These are phyloP conservation scores for Caryopteris hybrid DNA, from an alignment of 305 asterid genomes.

Conservation along the genomic window DNA sequence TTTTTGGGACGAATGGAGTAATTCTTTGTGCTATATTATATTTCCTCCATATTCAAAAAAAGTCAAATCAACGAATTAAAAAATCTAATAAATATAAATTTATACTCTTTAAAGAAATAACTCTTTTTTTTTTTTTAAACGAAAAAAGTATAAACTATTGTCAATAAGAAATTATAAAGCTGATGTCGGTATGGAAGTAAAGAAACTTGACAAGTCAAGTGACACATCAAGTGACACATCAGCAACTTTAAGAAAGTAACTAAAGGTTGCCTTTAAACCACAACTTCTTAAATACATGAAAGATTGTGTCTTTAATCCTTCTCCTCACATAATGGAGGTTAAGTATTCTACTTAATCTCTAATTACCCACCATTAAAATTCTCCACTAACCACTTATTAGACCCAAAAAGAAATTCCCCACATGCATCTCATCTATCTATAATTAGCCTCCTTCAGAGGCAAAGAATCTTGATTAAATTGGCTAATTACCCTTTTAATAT, in stretches of 20 bases:
- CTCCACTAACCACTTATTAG: constrained; percentile 17
- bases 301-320: constrained; percentile 24
- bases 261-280: background rate
- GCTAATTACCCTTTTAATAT: background rate
- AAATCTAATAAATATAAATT: too few relatives aligned
- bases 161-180: too few relatives aligned
- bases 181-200: background rate
- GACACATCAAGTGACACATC: background rate
- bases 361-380: constrained; percentile 12
- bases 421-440: background rate
- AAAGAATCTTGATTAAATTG: constrained; percentile 18
- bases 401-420: constrained; percentile 15
- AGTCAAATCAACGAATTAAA: too few relatives aligned
- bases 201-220: constrained; percentile 4
- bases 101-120: too few relatives aligned
- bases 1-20: too few relatives aligned
- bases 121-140: too few relatives aligned
- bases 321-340: constrained; percentile 27
- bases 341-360: constrained; percentile 12
- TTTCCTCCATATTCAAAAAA: too few relatives aligned
- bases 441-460: constrained; percentile 9
- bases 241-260: constrained; percentile 5
- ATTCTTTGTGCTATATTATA: too few relatives aligned
- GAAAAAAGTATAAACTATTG: too few relatives aligned
- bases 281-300: constrained; percentile 2